These are phyloP conservation scores for Alternaria conjuncta DNA, from an alignment of 2,329 filamentous ascomycete genomes.

Conservation along the genomic window DNA sequence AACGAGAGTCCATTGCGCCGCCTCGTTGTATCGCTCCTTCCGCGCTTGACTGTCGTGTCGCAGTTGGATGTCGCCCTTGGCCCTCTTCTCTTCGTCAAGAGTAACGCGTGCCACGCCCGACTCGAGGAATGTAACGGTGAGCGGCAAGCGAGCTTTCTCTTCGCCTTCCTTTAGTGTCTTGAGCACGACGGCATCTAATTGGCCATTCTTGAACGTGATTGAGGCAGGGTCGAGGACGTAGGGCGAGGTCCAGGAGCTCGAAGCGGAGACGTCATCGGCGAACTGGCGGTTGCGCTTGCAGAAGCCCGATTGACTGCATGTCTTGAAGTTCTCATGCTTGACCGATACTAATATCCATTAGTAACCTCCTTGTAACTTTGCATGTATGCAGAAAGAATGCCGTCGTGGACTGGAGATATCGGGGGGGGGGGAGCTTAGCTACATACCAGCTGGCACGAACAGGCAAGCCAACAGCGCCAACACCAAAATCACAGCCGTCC, in stretches of 20 bases:
- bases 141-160: slow-evolving; percentile 77
- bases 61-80: slow-evolving; percentile 87
- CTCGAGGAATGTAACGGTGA: slow-evolving; percentile 87
- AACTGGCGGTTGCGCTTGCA: slow-evolving; percentile 93
- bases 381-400: not conserved
- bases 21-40: slow-evolving; percentile 95
- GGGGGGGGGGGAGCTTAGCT: slow-evolving; percentile 5
- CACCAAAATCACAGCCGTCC: slow-evolving; percentile 61
- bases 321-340: slow-evolving; percentile 98
- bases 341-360: slow-evolving; percentile 67
- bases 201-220: slow-evolving; percentile 77
- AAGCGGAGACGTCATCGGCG: slow-evolving; percentile 75
- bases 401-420: not conserved
- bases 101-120: slow-evolving; percentile 87
- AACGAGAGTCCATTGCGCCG: slow-evolving; percentile 83
- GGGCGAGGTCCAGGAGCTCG: slow-evolving; percentile 77
- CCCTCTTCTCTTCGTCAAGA: slow-evolving; percentile 88
- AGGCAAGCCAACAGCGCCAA: slow-evolving; percentile 42
- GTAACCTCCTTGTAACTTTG: slow-evolving; percentile 6
- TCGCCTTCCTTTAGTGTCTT: slow-evolving; percentile 73
- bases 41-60: slow-evolving; percentile 81
- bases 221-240: slow-evolving; percentile 78
- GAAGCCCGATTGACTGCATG: slow-evolving; percentile 93
- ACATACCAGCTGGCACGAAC: slow-evolving; percentile 48
- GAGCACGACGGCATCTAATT: slow-evolving; percentile 79